Percentiles rank a stretch among this genome's conserved stretches.
These are phyloP conservation scores for Russula foetens DNA, from an alignment of 768 basidiomycete species.

Conservation along the genomic window DNA sequence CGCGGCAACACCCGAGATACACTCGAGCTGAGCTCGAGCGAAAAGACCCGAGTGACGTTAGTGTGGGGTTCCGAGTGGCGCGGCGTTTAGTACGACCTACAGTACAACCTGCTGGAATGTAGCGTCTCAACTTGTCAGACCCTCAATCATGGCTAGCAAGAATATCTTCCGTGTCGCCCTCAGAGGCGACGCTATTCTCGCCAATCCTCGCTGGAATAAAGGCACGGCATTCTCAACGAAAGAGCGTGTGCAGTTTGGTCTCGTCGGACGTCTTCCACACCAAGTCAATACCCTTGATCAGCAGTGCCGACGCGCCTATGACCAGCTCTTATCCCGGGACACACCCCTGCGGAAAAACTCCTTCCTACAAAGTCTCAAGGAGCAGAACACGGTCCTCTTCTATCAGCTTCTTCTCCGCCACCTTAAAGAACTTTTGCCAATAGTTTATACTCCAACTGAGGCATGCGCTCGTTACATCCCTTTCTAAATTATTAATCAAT, in stretches of 20 bases:
- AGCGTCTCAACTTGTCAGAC: no score
- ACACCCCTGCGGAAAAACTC: constrained; percentile 55
- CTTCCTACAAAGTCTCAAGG: constrained; percentile 68
- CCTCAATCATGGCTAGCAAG: not conserved
- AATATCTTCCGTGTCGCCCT: constrained; percentile 38
- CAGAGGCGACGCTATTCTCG: constrained; percentile 54
- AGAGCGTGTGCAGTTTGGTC: constrained; percentile 65
- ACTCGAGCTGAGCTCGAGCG: no score
- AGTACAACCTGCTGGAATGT: no score
- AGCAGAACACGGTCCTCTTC: constrained; percentile 78
- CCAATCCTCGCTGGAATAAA: constrained; percentile 64
- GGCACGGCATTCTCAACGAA: constrained; percentile 65
- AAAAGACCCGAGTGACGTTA: no score
- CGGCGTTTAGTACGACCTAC: no score
- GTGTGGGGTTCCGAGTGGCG: no score
- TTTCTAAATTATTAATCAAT: not conserved
- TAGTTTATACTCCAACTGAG: constrained; percentile 81
- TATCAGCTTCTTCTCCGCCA: constrained; percentile 46
- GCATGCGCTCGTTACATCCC: constrained; percentile 29
- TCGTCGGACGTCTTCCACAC: constrained; percentile 31
- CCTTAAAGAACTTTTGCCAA: constrained; percentile 44
- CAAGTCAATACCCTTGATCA: constrained; percentile 53
- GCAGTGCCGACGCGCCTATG: constrained; percentile 68
- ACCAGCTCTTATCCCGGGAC: constrained; percentile 39
- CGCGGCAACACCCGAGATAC: no score